Percentiles rank a stretch among this genome's conserved stretches.
These are phyloP conservation scores for Xylaria grammica DNA, from an alignment of 495 filamentous ascomycete genomes.

Conservation along the genomic window DNA sequence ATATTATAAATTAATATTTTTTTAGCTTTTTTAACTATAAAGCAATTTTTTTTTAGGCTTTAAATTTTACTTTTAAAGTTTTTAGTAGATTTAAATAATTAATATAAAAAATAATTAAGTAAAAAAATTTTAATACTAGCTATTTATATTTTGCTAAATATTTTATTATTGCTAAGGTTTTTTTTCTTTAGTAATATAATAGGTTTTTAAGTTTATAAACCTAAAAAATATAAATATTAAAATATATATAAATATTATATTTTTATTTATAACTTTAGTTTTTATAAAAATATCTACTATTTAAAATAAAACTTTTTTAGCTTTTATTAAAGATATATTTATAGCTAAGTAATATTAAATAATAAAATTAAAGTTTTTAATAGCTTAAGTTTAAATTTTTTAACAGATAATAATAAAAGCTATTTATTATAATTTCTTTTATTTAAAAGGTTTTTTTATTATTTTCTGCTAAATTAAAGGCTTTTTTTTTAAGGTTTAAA, in stretches of 20 bases:
- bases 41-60: neutral
- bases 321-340: too few relatives aligned
- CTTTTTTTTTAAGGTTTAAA: too few relatives aligned
- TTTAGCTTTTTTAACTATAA: constrained; percentile 2
- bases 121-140: neutral
- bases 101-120: neutral
- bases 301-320: too few relatives aligned
- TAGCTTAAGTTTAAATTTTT: constrained; percentile 7
- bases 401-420: neutral
- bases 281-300: too few relatives aligned
- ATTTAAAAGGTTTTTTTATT: neutral
- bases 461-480: too few relatives aligned
- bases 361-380: too few relatives aligned
- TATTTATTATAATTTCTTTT: neutral
- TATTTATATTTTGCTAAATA: constrained; percentile 2
- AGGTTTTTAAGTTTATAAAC: neutral
- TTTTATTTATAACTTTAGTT: constrained; percentile 4
- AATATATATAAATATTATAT: constrained; percentile 3
- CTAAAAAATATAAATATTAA: constrained; percentile 10
- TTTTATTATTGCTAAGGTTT: neutral
- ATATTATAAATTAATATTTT: constrained; percentile 2
- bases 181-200: neutral
- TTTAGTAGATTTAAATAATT: constrained; percentile 4
- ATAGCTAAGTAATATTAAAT: too few relatives aligned
- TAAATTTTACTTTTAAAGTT: constrained; percentile 1